Evolutionary conservation across 2,329 filamentous ascomycete genomes (phyloP).

Genomic region (Verticillium zaregamsianum): DNA sequence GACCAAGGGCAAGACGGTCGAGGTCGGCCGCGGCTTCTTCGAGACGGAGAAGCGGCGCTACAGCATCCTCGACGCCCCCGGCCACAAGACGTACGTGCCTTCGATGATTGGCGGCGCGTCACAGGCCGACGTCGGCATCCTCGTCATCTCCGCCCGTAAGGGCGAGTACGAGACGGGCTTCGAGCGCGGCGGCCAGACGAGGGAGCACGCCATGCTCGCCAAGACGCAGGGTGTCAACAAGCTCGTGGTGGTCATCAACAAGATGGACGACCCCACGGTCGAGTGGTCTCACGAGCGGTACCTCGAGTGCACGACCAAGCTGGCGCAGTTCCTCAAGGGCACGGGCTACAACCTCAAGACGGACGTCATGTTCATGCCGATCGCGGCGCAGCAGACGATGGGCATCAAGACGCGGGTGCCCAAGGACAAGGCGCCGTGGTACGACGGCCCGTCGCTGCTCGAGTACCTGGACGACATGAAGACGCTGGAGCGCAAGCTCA

Average conservation of each 20-base stretch:
- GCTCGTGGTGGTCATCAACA: slow-evolving; percentile 91
- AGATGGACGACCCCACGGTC: slow-evolving; percentile 98
- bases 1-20: slow-evolving; percentile 94
- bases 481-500: slow-evolving; percentile 89
- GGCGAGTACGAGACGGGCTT: slow-evolving; percentile 99
- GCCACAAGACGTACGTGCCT: slow-evolving; percentile 96
- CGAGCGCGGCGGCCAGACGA: slow-evolving; percentile 90
- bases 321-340: slow-evolving; percentile 81
- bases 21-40: slow-evolving; percentile 93
- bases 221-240: slow-evolving; percentile 99
- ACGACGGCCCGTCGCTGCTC: slow-evolving; percentile 82
- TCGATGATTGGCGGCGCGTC: slow-evolving; percentile 97
- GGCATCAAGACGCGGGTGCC: slow-evolving; percentile 88
- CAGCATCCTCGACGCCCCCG: slow-evolving; percentile 93
- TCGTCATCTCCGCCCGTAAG: slow-evolving; percentile 95
- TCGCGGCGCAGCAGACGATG: slow-evolving; percentile 80
- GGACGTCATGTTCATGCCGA: slow-evolving; percentile 92
- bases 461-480: slow-evolving; percentile 96
- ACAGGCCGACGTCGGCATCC: slow-evolving; percentile 87
- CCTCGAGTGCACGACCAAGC: slow-evolving; percentile 88
- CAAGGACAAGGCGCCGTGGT: slow-evolving; percentile 74
- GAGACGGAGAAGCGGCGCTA: slow-evolving; percentile 96
- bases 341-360: slow-evolving; percentile 93
- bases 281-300: slow-evolving; percentile 93
- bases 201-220: slow-evolving; percentile 95